Base-by-base conservation (phyloP, 1,139 yeast species). In the Taphrina communis region DNA sequence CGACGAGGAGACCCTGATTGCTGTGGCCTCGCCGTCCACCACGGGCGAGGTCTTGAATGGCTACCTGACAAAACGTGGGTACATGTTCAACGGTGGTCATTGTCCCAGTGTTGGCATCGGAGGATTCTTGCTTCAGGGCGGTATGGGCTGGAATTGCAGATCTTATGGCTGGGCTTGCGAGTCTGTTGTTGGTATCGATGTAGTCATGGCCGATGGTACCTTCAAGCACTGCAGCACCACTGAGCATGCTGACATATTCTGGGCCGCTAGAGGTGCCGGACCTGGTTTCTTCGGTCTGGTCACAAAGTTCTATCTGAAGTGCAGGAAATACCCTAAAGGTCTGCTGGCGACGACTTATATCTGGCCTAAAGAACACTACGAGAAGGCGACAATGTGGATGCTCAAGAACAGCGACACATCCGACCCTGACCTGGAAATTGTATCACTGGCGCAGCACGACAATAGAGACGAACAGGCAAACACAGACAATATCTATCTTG, bases 91-190 rank as follows among this genome's bases (percentile, higher is more conserved):
- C n/a, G 51, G 51, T 6, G 51, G 51, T 9, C 51, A 46, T 17
- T 46, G 51, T 17, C 51, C 51, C 11, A 46, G 51, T 19, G 51
- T 46, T 19, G 51, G 51, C 11, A 19, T 46, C 9, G 51, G 51
- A 12, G 51, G 51, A n/a, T 46, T 46, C n/a, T 17, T 46, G 2
- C 51, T 46, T 12, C 51, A 46, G 8, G 51, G 51, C 51, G 51
- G 51, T 21, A 46, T 46, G 51, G 51, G 51, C n/a, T 46, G 51
- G 51, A 46, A 46, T 6, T 46, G 51, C n/a, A 46, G 51, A 46
- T 46, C 51, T 46, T 46, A 46, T 46, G 51, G 51, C n/a, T 46
- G 51, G 51, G 51, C 51, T 8, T 46, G 51, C 25, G 51, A 46
- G 19, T 12, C 51, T n/a, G 51, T 46, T 21, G 51, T 46, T 8